Conservation (phyloP, 1,284 basidiomycete species). For the Ceratobasidium papillatum region DNA sequence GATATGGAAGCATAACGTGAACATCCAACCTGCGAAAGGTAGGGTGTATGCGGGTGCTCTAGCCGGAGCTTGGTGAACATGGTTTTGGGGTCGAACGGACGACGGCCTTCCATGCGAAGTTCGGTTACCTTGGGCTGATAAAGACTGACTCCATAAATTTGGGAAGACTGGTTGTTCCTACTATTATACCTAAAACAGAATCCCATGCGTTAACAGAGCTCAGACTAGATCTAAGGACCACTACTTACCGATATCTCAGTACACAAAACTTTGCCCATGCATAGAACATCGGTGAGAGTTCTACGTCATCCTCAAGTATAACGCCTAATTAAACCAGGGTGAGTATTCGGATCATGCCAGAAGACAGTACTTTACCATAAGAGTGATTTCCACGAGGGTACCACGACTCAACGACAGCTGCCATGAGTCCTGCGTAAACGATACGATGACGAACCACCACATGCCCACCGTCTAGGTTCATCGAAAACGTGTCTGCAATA, state of each 20-base stretch:
- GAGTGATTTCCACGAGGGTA: constrained; percentile 76
- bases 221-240: not conserved
- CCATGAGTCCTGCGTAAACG: constrained; percentile 76
- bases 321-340: constrained; percentile 49
- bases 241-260: constrained; percentile 71
- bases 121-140: constrained; percentile 85
- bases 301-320: constrained; percentile 83
- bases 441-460: constrained; percentile 73
- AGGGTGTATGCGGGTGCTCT: constrained; percentile 65
- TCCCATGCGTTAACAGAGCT: not conserved
- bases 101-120: constrained; percentile 71
- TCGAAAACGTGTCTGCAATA: constrained; percentile 58
- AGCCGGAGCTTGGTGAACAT: constrained; percentile 61
- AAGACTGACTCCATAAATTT: constrained; percentile 78
- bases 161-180: constrained; percentile 53
- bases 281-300: constrained; percentile 82
- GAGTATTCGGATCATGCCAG: not conserved
- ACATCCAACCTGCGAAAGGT: constrained; percentile 52
- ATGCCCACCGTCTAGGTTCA: constrained; percentile 66
- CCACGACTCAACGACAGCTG: constrained; percentile 86
- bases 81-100: constrained; percentile 68
- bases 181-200: constrained; percentile 62
- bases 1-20: not conserved
- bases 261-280: constrained; percentile 82
- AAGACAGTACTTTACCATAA: constrained; percentile 59